Base-by-base conservation (phyloP, 257 asterid species). In the Thymus quinquecostatus region DNA sequence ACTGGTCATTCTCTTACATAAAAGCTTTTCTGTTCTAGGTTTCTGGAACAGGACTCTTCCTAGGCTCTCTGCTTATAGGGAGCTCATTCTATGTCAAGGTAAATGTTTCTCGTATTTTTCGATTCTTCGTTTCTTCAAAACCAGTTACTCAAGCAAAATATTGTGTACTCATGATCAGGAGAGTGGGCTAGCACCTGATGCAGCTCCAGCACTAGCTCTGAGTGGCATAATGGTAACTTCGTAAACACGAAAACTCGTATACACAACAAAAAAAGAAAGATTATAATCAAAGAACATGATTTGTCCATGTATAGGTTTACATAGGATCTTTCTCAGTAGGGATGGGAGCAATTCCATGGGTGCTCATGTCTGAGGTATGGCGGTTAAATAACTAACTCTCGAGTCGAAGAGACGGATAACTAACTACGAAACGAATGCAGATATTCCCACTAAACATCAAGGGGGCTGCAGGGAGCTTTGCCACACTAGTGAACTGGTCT, bases 261-360 rank as follows among this genome's bases (percentile, higher is more conserved):
- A 50, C 29, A n/a, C 28, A 2, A 12, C 14, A 30, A 11, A 34
- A 1, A 1, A 1, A 41, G 32, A 21, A 2, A 27, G 27, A 63
- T 30, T 49, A 10, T 74, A 32, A 41, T 43, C 33, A 48, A 47
- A 80, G 50, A 64, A 65, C 61, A 13, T 33, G 36, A 12, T 30
- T 50, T 74, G 56, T 76, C 63, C 33, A 28, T 72, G 56, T 49
- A 21, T 77, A 93, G 99, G 89, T 95, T 34, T 91, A 86, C 75
- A 86, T 95, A 53, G 96, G 87, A 12, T 66, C 97, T 10, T 95
- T 95, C 80, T 92, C 98, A 69, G 69, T 44, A 49, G 99, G 98
- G 78, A 95, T 95, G 99, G 98, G 97, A 74, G 98, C 98, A 74
- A 92, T 91, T 82, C 99, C 99, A 9, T 91, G 99, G 99, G 99